Evolutionary conservation across 345 rosid species (phyloP).

Genomic region (Nephelium lappaceum): DNA sequence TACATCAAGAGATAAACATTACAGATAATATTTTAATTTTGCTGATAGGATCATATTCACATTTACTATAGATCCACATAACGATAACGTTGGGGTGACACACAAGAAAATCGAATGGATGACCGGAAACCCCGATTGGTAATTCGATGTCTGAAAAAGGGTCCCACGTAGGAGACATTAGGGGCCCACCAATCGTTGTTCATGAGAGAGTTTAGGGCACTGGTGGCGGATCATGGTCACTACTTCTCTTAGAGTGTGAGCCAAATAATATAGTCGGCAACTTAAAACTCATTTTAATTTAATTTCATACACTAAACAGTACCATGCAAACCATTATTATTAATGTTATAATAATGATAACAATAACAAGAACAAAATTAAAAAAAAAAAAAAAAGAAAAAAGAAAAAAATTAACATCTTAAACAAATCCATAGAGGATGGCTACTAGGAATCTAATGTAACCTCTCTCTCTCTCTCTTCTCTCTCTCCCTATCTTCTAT

Average conservation of each 20-base stretch:
- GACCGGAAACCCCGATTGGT: not conserved
- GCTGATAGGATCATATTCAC: not conserved
- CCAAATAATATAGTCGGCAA: conserved; percentile 30
- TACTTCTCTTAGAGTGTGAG: conserved; percentile 22
- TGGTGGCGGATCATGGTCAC: conserved; percentile 28
- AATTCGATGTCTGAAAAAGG: not conserved
- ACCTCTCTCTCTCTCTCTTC: not conserved
- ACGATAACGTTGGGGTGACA: not conserved
- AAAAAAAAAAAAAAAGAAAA: too few relatives aligned
- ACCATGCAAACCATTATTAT: conserved; percentile 27
- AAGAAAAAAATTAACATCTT: too few relatives aligned
- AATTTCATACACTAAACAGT: conserved; percentile 14
- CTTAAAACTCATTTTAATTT: not conserved
- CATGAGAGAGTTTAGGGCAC: not conserved
- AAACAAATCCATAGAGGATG: conserved; percentile 14
- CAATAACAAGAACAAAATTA: too few relatives aligned
- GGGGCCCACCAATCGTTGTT: conserved; percentile 12
- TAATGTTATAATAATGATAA: too few relatives aligned
- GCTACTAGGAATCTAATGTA: conserved; percentile 14
- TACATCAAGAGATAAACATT: too few relatives aligned
- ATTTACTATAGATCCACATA: not conserved
- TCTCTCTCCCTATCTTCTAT: not conserved
- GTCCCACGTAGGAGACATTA: not conserved
- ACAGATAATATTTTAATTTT: too few relatives aligned
- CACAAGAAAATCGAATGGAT: not conserved